Evolutionary conservation across 2,329 filamentous ascomycete species (phyloP).

Genomic region (Penicillium oxalicum): DNA sequence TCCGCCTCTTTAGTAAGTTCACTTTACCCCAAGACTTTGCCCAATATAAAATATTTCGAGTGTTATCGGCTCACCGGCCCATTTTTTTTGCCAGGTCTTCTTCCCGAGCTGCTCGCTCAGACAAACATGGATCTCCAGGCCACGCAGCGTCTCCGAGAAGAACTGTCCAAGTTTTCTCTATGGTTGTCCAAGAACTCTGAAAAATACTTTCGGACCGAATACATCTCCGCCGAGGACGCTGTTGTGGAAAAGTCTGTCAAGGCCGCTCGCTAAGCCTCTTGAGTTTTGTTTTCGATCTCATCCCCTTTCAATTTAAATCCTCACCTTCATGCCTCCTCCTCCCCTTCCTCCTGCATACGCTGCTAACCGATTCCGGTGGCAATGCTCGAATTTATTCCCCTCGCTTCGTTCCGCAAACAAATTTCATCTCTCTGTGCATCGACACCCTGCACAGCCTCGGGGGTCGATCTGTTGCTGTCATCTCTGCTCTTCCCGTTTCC

Average conservation of each 20-base stretch:
- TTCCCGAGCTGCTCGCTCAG: slow-evolving; percentile 90
- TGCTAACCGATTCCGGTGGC: not conserved
- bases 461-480: no score
- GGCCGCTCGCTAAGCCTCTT: not conserved
- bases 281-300: not conserved
- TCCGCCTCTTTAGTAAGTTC: slow-evolving; percentile 74
- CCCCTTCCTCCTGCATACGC: not conserved
- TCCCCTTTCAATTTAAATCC: not conserved
- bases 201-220: slow-evolving; percentile 61
- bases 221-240: slow-evolving; percentile 38
- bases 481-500: no score
- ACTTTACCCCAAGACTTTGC: not conserved
- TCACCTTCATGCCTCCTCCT: not conserved
- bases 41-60: not conserved
- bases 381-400: not conserved
- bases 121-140: slow-evolving; percentile 97
- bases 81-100: slow-evolving; percentile 57
- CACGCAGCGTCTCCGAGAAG: slow-evolving; percentile 79
- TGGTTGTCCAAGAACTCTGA: slow-evolving; percentile 76
- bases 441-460: no score
- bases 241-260: slow-evolving; percentile 23
- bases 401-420: no score
- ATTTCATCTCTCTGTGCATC: no score
- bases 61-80: not conserved
- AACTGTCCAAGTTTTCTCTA: slow-evolving; percentile 75